phyloP scores from a whole-genome alignment of 2,329 filamentous ascomycete genomes.

The Alternaria triticina region DNA sequence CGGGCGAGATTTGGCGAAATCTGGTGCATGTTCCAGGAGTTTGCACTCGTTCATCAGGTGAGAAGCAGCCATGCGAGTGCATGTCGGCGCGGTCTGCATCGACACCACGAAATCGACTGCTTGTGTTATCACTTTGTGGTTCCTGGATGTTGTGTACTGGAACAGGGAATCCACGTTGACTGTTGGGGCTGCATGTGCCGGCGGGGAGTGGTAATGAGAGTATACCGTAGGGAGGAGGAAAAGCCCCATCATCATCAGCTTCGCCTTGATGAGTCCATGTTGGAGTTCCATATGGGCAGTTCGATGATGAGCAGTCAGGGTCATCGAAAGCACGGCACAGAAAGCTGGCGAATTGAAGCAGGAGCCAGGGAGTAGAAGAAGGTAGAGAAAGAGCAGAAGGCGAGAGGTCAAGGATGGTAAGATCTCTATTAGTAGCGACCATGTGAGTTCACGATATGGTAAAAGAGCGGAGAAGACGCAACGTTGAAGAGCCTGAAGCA shows the following conservation, averaged over 20 bases:
- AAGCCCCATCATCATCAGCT: not conserved
- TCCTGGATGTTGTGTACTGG: constrained; percentile 29
- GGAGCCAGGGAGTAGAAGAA: not conserved
- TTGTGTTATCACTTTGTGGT: constrained; percentile 30
- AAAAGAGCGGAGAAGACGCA: constrained; percentile 9
- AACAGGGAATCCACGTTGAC: constrained; percentile 28
- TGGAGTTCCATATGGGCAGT: not conserved
- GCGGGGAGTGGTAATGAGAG: constrained; percentile 22
- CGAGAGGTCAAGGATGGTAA: not conserved
- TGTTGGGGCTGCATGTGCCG: constrained; percentile 18
- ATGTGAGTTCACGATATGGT: constrained; percentile 4
- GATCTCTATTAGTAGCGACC: not conserved
- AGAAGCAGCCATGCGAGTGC: constrained; percentile 59
- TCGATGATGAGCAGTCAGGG: not conserved
- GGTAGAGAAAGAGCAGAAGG: not conserved
- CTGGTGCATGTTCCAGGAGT: constrained; percentile 49
- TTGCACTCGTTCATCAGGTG: constrained; percentile 62
- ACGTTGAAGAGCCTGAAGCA: constrained; percentile 4
- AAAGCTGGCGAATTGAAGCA: not conserved
- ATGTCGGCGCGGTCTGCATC: constrained; percentile 46
- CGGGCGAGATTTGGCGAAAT: constrained; percentile 31
- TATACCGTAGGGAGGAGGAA: not conserved
- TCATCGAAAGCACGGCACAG: not conserved
- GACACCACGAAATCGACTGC: constrained; percentile 32
- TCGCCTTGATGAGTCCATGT: not conserved